Base-by-base conservation (phyloP, 176 grass and related monocot genomes). In the Phoenix roebelenii region DNA sequence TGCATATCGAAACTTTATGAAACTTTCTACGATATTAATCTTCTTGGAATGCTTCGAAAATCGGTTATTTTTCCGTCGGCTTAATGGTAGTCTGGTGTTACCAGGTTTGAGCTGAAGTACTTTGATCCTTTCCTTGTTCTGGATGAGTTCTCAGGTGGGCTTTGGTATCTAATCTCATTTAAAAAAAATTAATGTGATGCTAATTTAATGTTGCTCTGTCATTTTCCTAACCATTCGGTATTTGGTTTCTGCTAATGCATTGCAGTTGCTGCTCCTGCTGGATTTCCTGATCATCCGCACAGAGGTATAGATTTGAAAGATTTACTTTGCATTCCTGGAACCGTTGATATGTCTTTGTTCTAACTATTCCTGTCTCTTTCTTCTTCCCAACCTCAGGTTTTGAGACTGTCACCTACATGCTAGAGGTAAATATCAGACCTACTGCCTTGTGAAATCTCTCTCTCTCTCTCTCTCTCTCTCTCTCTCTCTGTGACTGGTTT, bases 321-420 rank as follows among this genome's bases (percentile, higher is more conserved):
- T 23, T 0, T 3, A 22, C 3, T 25, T 50, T 49, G 4, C 1
- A 7, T 44, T 65, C 22, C 35, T 25, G 22, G 5, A 63, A 60
- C 4, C 12, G 20, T 19, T 22, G 15, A 50, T 1, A 14, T 55
- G 15, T 19, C 35, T 48, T 54, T 49, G 16, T 49, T 56, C 16
- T 50, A 56, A 39, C 39, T 7, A 4, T 29, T 54, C 23, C 20
- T 4, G 3, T 39, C 9, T 1, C 50, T 66, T 20, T 2, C 39
- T 68, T 69, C 24, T 60, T 16, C 23, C 25, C 16, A 25, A 72
- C 67, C 77, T 29, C 73, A 83, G 80, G 92, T 7, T 97, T 97
- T 85, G 92, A 97, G 76, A 97, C 91, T 49, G 91, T 95, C 64
- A 95, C 91, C 25, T 95, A 95, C 83, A 95, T 95, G 91, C 80